Evolutionary conservation across 1,139 yeast genomes (phyloP), one percentile per base, ranked within the genome.

Genomic region (Dujonia santamariae): DNA sequence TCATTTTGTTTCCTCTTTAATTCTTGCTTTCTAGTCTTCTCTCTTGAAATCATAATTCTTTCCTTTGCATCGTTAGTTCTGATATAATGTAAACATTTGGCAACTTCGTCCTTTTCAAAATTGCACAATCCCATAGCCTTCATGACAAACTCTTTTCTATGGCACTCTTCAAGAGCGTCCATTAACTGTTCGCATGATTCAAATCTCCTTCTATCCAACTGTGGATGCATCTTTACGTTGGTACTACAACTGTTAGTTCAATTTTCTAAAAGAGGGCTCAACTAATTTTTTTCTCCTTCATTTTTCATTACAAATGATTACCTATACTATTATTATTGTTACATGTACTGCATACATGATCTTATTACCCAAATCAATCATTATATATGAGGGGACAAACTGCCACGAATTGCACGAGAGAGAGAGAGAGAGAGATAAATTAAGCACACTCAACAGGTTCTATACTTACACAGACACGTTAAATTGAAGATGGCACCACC

Each of bases 131-230:
- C 97, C 46, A 86, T 65, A n/a, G 86, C 80, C 53, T 85, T 78
- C 48, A 77, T 73, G 43, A 85, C 50, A 46, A 81, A 84, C 39
- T 81, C 85, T 41, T 73, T 75, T 41, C 78, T 71, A 52, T 90
- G 97, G 55, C 98, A 92, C 53, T 85, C 83, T 53, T 90, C 96
- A 11, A 92, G 72, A 1, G 96, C 96, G 44, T 82, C 82, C 62
- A 92, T 87, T 36, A 88, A 72, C 43, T 81, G 84, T 34, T 77
- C 80, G 57, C 98, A 92, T 23, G 84, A 63, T 36, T 63, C 69
- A 41, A 68, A 69, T 44, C 75, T 54, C 41, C 57, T 59, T 42
- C 58, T 63, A 48, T 69, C 75, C 44, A 69, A 56, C 44, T 69
- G 75, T 14, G 75, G 75, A 42, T 69, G 75, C 75, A 69, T 69